These are phyloP conservation scores for Fusarium decemcellulare DNA, from an alignment of 2,329 filamentous ascomycete species.

Conservation along the genomic window DNA sequence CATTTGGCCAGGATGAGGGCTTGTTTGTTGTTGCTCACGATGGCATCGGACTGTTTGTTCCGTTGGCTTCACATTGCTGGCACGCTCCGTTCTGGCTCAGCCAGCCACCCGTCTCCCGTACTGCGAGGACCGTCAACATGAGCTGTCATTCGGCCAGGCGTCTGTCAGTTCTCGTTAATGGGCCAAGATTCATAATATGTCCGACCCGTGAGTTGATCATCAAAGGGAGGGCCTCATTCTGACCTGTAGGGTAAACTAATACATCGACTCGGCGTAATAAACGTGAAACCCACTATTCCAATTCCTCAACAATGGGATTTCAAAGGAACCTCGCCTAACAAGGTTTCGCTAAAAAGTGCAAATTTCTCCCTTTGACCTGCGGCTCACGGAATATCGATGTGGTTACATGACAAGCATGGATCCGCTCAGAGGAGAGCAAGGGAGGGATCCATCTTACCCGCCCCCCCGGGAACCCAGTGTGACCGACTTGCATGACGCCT, in stretches of 20 bases:
- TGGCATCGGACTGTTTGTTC: background rate
- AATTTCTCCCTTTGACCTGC: too few species aligned
- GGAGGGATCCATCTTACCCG: too few species aligned
- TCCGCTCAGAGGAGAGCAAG: too few species aligned
- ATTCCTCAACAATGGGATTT: background rate
- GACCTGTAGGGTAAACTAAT: background rate
- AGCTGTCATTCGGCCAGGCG: background rate
- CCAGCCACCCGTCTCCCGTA: background rate
- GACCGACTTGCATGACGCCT: background rate
- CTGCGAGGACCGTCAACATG: background rate
- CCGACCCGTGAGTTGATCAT: background rate
- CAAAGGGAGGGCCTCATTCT: slow-evolving; percentile 2
- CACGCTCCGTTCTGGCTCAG: background rate
- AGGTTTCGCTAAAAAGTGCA: background rate
- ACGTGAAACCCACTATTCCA: background rate
- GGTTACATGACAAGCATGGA: too few species aligned
- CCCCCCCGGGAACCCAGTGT: too few species aligned
- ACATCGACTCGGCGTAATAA: background rate
- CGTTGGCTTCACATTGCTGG: background rate
- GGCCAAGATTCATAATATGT: background rate
- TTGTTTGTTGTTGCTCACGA: background rate
- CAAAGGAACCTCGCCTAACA: background rate
- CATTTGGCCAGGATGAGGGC: background rate
- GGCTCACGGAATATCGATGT: too few species aligned
- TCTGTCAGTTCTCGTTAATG: background rate